Conservation (phyloP, 257 asterid genomes). For the Cynanchum wilfordii region DNA sequence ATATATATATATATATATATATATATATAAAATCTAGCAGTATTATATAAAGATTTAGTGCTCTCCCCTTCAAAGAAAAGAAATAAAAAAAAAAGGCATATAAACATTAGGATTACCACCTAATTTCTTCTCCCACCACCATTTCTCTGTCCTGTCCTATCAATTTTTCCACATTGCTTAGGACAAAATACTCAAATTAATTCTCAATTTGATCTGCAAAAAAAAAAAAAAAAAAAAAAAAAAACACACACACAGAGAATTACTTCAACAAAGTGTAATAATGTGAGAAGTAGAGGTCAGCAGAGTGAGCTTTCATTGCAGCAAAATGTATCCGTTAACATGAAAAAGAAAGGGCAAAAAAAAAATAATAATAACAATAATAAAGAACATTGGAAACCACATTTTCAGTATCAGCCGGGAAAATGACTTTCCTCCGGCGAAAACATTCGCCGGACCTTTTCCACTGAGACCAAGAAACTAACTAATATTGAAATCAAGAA, state of each 20-base stretch:
- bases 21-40: neutral
- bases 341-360: neutral
- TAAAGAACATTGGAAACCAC: neutral
- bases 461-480: too few relatives aligned
- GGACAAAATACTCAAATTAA: neutral
- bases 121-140: neutral
- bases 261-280: neutral
- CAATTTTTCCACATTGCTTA: neutral
- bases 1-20: neutral
- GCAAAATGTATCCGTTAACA: neutral
- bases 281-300: neutral
- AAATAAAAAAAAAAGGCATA: neutral
- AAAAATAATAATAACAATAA: too few relatives aligned
- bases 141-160: neutral
- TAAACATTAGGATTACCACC: neutral
- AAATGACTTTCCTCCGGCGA: constrained; percentile 13
- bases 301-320: too few relatives aligned
- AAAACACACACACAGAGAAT: neutral
- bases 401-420: constrained; percentile 7
- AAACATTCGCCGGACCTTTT: too few relatives aligned
- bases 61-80: neutral
- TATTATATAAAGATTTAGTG: neutral
- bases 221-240: too few relatives aligned
- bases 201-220: neutral
- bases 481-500: constrained; percentile 10